Conservation (phyloP, 257 asterid genomes). For the Solanum gandarillasii region DNA sequence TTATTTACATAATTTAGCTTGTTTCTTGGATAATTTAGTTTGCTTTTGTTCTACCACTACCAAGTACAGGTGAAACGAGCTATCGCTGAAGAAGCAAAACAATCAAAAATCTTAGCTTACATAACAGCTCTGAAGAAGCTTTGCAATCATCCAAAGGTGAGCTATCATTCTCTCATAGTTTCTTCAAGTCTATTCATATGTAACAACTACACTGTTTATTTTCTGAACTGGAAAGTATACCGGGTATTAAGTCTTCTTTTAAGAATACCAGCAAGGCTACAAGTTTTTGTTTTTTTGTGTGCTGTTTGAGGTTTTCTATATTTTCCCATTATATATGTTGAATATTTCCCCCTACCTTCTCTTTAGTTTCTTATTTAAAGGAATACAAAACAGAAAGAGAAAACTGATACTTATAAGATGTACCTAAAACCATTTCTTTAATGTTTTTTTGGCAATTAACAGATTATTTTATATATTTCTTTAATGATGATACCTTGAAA, state of each 20-base stretch:
- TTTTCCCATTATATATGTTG: background rate
- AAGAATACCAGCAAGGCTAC: background rate
- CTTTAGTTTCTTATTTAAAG: background rate
- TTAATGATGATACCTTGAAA: background rate
- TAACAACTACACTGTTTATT: background rate
- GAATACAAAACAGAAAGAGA: background rate
- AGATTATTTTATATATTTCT: background rate
- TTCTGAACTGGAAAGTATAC: background rate
- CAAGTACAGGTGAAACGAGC: constrained; percentile 75
- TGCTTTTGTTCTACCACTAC: background rate
- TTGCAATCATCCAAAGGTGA: constrained; percentile 98
- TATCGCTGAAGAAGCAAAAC: constrained; percentile 72
- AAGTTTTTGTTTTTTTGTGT: background rate
- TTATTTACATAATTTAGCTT: constrained; percentile 2
- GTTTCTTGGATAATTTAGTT: constrained; percentile 3
- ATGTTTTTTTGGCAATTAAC: no score
- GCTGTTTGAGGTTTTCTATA: background rate
- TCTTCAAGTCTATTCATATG: background rate
- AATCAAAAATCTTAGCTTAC: constrained; percentile 77
- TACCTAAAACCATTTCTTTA: background rate
- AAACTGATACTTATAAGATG: background rate
- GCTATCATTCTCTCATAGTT: background rate
- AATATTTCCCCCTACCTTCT: background rate
- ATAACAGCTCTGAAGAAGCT: constrained; percentile 96
- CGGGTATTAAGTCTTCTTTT: background rate